Conservation (phyloP, 1,139 yeast species). For the Debaryomyces robertsiae region DNA sequence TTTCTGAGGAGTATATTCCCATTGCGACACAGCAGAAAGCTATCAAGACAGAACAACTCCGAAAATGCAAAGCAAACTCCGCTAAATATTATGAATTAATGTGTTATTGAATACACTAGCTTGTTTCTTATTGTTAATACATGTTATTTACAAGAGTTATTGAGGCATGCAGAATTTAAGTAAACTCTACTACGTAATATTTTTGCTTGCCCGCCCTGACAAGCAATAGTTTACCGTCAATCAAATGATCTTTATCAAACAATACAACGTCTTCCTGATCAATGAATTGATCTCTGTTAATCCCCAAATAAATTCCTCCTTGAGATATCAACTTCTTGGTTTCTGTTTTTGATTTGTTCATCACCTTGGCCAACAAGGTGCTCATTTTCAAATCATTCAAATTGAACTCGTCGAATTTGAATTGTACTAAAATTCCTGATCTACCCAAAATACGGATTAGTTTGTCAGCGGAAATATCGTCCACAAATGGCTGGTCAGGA, state of each 20-base stretch:
- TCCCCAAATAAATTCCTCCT: conserved; percentile 76
- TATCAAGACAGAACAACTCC: conserved; percentile 10
- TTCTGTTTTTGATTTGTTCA: conserved; percentile 50
- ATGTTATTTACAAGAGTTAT: conserved; percentile 9
- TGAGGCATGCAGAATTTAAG: conserved; percentile 9
- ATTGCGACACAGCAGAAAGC: conserved; percentile 9
- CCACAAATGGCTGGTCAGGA: conserved; percentile 51
- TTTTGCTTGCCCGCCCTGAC: conserved; percentile 76
- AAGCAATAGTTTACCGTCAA: conserved; percentile 63
- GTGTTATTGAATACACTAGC: conserved; percentile 13
- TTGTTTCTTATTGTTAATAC: conserved; percentile 2
- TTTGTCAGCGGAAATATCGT: conserved; percentile 50
- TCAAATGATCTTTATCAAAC: conserved; percentile 49
- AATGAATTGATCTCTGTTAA: conserved; percentile 54
- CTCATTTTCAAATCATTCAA: conserved; percentile 43
- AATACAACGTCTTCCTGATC: conserved; percentile 54
- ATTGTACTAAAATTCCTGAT: conserved; percentile 59
- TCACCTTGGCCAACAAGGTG: conserved; percentile 39
- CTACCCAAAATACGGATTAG: conserved; percentile 60
- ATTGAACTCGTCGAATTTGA: conserved; percentile 39
- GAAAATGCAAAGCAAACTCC: conserved; percentile 13
- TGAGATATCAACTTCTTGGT: conserved; percentile 63
- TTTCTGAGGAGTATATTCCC: conserved; percentile 14
- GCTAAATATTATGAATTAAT: conserved; percentile 14
- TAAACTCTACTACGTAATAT: conserved; percentile 56